Evolutionary conservation across 2,329 filamentous ascomycete genomes (phyloP).

Genomic region (Aspergillus awamori): DNA sequence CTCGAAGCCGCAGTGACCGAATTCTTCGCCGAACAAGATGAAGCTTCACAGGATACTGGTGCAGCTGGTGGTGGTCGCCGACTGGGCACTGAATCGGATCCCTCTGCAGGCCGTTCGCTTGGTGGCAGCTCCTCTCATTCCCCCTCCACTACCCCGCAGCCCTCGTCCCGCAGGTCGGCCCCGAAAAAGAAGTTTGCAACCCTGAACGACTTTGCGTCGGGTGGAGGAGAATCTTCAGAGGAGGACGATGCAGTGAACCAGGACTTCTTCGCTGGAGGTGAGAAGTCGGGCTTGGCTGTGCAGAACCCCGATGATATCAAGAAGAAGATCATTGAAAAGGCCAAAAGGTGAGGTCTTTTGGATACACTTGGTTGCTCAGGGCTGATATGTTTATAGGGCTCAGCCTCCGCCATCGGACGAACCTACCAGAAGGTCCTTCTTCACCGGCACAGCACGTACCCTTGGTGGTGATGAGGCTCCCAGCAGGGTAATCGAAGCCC

Average conservation of each 20-base stretch:
- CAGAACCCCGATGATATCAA: constrained; percentile 63
- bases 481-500: constrained; percentile 59
- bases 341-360: constrained; percentile 34
- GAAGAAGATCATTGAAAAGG: constrained; percentile 55
- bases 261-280: constrained; percentile 66
- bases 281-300: constrained; percentile 69
- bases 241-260: constrained; percentile 57
- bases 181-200: constrained; percentile 53
- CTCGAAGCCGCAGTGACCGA: constrained; percentile 63
- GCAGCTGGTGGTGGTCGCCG: constrained; percentile 28
- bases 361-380: neutral
- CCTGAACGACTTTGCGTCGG: constrained; percentile 47
- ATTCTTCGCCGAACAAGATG: constrained; percentile 58
- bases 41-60: constrained; percentile 39
- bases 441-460: constrained; percentile 65
- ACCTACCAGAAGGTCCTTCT: constrained; percentile 49
- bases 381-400: constrained; percentile 28
- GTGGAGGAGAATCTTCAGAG: constrained; percentile 48
- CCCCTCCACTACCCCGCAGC: constrained; percentile 34
- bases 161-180: constrained; percentile 32
- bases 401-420: constrained; percentile 46
- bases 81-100: constrained; percentile 27
- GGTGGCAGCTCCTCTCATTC: constrained; percentile 35
- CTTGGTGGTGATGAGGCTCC: constrained; percentile 66
- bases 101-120: constrained; percentile 36